Evolutionary conservation across 371 early-diverging fungal genomes (phyloP), one percentile per base, ranked within the genome.

Genomic region (Syncephalis fuscata): DNA sequence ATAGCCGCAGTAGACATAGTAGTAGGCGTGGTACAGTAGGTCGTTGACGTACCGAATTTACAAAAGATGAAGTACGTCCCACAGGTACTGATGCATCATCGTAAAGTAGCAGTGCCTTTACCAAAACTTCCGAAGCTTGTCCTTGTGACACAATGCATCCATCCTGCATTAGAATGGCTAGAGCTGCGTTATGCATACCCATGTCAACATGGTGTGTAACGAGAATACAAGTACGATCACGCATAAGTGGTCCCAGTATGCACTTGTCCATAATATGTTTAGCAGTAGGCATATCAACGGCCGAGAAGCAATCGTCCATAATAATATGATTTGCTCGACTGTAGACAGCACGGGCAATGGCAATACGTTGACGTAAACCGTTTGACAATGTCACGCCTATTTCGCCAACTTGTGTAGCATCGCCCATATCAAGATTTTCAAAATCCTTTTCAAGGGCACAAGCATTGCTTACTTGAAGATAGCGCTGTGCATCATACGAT

Each of bases 321-420:
- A 89, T 57, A 9, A 88, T 68, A 45, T 70, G 71, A 39, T 76
- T 75, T 25, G 82, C 72, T 15, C 74, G 63, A 48, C 79, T 75
- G 58, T 88, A 88, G 15, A 87, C 82, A 20, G 89, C 88, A 25
- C 90, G 67, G 0, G 92, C 92, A 27, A 89, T 59, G 0, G 82
- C 66, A 10, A 89, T 80, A 57, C 85, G 79, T 44, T 82, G 82
- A 53, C 79, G 80, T 56, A 81, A 82, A 17, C 85, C 82, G 45
- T 82, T 82, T 9, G 76, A 74, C 11, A 84, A 60, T 1, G 80
- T 78, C 39, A 81, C 74, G 7, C 85, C 85, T 39, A 76, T 76
- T 58, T 92, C 93, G 16, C 94, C 95, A 54, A 93, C 80, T 66
- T 92, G 88, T 0, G 95, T 95, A 59, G 66, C 46, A 56, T 96